Evolutionary conservation across 2,329 filamentous ascomycete species (phyloP).

Genomic region (Pseudocercospora crystallina): DNA sequence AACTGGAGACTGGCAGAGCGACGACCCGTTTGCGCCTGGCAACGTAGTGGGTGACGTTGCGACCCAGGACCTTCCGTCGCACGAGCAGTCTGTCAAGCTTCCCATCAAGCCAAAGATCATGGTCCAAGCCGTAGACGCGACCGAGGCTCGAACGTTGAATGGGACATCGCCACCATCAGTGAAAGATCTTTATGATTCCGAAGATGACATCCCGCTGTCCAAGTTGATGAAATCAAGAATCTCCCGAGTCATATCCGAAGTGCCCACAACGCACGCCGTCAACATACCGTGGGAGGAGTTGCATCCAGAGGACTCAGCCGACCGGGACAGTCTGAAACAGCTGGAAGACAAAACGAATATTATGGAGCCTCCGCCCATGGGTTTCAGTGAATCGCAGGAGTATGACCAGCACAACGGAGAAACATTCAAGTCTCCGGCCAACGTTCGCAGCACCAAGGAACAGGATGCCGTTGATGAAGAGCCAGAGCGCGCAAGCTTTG

Average conservation of each 20-base stretch:
- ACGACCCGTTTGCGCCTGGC: constrained; percentile 23
- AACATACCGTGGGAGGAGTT: neutral
- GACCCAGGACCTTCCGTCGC: neutral
- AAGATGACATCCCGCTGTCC: constrained; percentile 10
- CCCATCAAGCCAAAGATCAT: constrained; percentile 21
- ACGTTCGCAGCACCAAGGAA: no score
- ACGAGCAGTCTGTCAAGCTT: constrained; percentile 7
- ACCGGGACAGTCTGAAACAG: constrained; percentile 1
- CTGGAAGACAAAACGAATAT: neutral
- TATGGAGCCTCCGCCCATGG: neutral
- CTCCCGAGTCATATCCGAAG: neutral
- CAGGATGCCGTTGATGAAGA: no score
- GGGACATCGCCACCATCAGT: neutral
- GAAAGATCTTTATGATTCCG: neutral
- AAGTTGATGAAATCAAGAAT: neutral
- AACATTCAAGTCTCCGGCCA: no score
- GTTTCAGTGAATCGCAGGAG: no score
- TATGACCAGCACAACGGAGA: no score
- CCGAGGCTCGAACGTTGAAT: constrained; percentile 5
- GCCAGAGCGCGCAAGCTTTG: no score
- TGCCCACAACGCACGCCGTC: neutral
- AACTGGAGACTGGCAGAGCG: constrained; percentile 19
- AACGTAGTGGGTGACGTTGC: constrained; percentile 11
- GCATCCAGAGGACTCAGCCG: neutral
- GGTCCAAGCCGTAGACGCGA: constrained; percentile 8